Base-by-base conservation (phyloP, 345 rosid species). In the Eutrema yunnanense region DNA sequence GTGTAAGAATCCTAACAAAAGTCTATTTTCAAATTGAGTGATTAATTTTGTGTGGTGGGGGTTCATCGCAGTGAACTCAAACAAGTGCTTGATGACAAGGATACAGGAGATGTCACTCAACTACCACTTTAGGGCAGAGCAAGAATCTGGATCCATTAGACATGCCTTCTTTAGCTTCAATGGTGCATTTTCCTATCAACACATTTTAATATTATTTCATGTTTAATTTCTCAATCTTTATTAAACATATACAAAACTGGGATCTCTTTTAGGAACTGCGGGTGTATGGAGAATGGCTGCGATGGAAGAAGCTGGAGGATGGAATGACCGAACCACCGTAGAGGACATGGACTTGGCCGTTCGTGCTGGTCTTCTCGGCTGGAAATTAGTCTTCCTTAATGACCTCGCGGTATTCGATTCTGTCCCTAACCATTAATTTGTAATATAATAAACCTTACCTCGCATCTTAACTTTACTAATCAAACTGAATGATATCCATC, bases 321-420 rank as follows among this genome's bases (percentile, higher is more conserved):
- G 98, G 98, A 90, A 94, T 70, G 98, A 89, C 61, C 78, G 98
- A 65, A 94, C 97, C 54, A 94, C 98, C 0, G 98, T 94, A 8
- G 98, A 94, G 80, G 98, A 95, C 79, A 95, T 95, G 99, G 99
- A 95, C 81, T 94, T 95, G 29, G 99, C 96, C 4, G 93, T 95
- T 74, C 82, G 99, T 60, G 81, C 96, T 26, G 84, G 99, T 81
- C 92, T 95, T 26, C 81, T 84, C n/a, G 99, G 97, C 34, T 95
- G 99, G 99, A 95, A 90, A 77, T 95, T 95, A 75, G 81, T 95
- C 14, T 95, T 92, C 68, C 90, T 95, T 7, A 87, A 89, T 27
- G 97, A 87, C 77, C 92, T 95, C 32, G 90, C 85, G 84, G 98
- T 90, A 85, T 14, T 37, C 1, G n/a, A 46, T 66, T 13, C 2